Evolutionary conservation across 345 rosid genomes (phyloP).

Genomic region (Chamaenerion angustifolium): DNA sequence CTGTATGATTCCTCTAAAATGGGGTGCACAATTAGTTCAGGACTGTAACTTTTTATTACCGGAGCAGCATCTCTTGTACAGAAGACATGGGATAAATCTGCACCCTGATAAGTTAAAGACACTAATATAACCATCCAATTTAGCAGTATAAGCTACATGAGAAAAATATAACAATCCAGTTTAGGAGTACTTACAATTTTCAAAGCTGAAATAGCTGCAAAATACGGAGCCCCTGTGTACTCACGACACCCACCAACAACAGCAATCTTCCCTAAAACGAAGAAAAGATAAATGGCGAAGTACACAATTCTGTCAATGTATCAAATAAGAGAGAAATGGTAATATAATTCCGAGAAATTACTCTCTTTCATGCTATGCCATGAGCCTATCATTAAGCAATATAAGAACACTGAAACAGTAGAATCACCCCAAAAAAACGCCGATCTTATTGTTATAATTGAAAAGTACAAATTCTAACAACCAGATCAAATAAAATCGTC

Average conservation of each 20-base stretch:
- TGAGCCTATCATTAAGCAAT: too few relatives aligned
- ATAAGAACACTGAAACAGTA: too few relatives aligned
- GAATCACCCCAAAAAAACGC: too few relatives aligned
- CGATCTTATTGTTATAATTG: too few relatives aligned
- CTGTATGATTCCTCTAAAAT: slow-evolving; percentile 74
- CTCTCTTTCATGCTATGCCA: too few relatives aligned
- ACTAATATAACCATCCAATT: neutral
- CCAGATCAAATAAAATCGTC: neutral
- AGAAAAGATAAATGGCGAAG: neutral
- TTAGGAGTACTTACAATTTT: slow-evolving; percentile 43
- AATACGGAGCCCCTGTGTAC: slow-evolving; percentile 97
- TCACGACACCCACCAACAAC: slow-evolving; percentile 96
- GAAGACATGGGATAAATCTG: slow-evolving; percentile 95
- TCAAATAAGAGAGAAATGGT: neutral
- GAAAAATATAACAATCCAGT: neutral
- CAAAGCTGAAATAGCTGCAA: slow-evolving; percentile 92
- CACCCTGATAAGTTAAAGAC: slow-evolving; percentile 34
- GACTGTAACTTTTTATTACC: slow-evolving; percentile 90
- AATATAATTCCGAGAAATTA: neutral
- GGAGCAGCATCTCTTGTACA: slow-evolving; percentile 94
- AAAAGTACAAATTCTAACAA: too few relatives aligned
- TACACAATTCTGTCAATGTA: neutral
- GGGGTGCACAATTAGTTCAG: slow-evolving; percentile 91
- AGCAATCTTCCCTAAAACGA: slow-evolving; percentile 66
- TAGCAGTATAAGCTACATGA: neutral